Conservation (phyloP, 305 asterid species). For the Fraxinus paxiana region DNA sequence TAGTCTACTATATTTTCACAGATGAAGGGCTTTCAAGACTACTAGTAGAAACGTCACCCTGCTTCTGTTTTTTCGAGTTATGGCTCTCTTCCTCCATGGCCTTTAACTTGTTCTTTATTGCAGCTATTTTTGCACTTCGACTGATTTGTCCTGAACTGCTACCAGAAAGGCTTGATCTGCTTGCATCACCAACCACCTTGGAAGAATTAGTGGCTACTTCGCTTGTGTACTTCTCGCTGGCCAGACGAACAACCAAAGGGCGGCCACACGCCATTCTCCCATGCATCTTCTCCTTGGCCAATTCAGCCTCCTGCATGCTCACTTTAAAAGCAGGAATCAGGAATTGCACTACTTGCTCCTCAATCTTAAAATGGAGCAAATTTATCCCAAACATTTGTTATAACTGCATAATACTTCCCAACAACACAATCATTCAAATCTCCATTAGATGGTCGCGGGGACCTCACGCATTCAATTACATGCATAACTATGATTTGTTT, state of each 20-base stretch:
- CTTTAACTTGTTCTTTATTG: slow-evolving; percentile 72
- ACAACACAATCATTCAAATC: not conserved
- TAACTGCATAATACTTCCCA: not conserved
- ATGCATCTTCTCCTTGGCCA: slow-evolving; percentile 90
- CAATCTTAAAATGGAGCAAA: not conserved
- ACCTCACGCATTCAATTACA: not conserved
- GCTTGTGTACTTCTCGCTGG: slow-evolving; percentile 54
- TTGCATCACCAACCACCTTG: slow-evolving; percentile 35
- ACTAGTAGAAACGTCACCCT: slow-evolving; percentile 4
- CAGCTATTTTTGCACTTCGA: slow-evolving; percentile 71
- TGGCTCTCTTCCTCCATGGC: slow-evolving; percentile 62
- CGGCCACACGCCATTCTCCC: slow-evolving; percentile 66
- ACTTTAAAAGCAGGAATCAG: slow-evolving; percentile 69
- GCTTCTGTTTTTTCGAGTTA: slow-evolving; percentile 51
- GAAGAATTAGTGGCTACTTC: slow-evolving; percentile 38
- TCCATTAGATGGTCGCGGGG: not conserved
- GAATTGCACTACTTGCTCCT: slow-evolving; percentile 6
- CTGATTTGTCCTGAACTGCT: slow-evolving; percentile 42
- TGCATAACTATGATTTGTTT: not conserved
- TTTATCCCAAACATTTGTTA: not conserved
- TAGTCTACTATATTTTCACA: not conserved
- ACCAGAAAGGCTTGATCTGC: slow-evolving; percentile 33
- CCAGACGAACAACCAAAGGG: slow-evolving; percentile 68
- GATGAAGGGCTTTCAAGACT: slow-evolving; percentile 2
- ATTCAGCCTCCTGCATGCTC: slow-evolving; percentile 91